Conservation (phyloP, 1,284 basidiomycete species). For the Trichosporon sp. region DNA sequence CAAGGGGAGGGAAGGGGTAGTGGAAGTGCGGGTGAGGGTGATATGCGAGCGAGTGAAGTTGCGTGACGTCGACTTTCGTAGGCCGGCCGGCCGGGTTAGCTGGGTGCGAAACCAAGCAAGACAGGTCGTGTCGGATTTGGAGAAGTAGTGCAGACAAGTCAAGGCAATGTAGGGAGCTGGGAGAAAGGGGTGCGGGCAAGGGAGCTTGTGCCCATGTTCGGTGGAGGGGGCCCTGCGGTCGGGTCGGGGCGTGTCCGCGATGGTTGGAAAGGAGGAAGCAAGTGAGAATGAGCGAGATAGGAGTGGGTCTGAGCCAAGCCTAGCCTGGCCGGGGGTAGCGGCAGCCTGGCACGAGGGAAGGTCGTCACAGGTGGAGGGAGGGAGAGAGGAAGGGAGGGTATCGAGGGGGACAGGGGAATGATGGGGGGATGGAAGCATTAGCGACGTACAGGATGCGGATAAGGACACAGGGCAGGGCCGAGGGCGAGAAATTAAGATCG, state of each 20-base stretch:
- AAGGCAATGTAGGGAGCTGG: not conserved
- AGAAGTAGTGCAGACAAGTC: not conserved
- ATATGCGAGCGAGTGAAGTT: no score
- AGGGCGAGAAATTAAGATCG: not conserved
- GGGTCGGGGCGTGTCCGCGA: not conserved
- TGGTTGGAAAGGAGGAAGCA: not conserved
- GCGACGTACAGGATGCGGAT: not conserved
- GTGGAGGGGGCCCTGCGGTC: not conserved
- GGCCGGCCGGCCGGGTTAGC: not conserved
- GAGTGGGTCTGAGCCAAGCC: not conserved
- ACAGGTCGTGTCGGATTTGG: not conserved
- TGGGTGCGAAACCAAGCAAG: not conserved
- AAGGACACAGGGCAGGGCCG: no score
- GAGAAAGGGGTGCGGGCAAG: not conserved
- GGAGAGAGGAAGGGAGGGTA: not conserved
- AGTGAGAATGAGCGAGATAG: not conserved
- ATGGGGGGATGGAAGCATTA: not conserved
- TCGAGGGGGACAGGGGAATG: not conserved
- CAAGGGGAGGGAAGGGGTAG: not conserved
- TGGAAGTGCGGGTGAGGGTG: not conserved
- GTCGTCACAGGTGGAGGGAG: not conserved
- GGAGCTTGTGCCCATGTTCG: not conserved
- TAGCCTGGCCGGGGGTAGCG: not conserved
- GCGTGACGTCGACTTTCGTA: not conserved
- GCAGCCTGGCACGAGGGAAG: no score